Conservation (phyloP, 345 rosid species). For the Laguncularia racemosa region DNA sequence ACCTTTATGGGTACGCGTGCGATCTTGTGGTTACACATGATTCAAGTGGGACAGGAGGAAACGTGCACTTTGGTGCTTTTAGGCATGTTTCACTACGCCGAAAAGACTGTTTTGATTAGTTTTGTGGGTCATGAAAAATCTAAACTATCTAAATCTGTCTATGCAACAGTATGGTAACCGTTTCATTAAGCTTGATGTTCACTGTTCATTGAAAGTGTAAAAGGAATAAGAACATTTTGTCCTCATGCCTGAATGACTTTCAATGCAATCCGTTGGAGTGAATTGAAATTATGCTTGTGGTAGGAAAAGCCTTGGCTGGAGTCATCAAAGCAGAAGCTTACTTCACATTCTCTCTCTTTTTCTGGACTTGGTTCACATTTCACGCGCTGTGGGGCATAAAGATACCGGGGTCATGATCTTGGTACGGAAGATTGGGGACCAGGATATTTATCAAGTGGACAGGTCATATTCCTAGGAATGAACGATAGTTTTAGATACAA, state of each 20-base stretch:
- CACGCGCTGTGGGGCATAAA: background rate
- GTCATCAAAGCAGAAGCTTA: slow-evolving; percentile 1
- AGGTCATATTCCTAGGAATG: too few species aligned
- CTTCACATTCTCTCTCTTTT: slow-evolving; percentile 1
- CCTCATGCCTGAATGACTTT: background rate
- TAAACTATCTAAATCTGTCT: too few species aligned
- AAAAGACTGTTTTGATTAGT: background rate
- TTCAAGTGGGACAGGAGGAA: slow-evolving; percentile 1
- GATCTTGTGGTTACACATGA: slow-evolving; percentile 6
- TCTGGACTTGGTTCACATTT: background rate
- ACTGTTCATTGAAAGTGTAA: too few species aligned
- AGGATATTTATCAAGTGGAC: too few species aligned
- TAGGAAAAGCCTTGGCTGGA: slow-evolving; percentile 1
- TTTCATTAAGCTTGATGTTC: too few species aligned
- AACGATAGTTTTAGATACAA: too few species aligned
- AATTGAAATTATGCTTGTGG: background rate
- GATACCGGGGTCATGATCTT: background rate
- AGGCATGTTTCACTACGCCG: background rate
- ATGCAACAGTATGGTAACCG: too few species aligned
- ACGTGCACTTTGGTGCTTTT: slow-evolving; percentile 5
- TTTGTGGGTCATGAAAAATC: too few species aligned
- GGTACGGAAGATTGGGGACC: background rate
- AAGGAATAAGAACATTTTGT: too few species aligned
- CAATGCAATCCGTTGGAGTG: background rate
- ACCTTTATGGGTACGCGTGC: background rate